Base-by-base conservation (phyloP, 495 filamentous ascomycete species). In the Hypoxylon fuscum region DNA sequence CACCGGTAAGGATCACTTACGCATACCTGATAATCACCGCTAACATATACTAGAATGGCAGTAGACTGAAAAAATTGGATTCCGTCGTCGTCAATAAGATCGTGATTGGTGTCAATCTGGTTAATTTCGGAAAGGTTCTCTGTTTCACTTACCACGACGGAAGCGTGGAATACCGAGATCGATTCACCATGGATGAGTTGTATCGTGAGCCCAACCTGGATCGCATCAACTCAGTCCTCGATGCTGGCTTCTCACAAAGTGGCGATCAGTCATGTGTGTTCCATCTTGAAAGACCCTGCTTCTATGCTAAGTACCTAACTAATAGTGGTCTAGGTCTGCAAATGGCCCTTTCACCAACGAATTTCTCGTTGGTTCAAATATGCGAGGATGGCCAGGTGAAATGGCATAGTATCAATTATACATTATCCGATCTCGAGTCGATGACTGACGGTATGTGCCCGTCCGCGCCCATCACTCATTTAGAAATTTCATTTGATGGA, bases 71-170 rank as follows among this genome's bases (percentile, higher is more conserved):
- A 37, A 83, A 87, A 67, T 73, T 90, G 9, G 85, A 88, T 1
- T 83, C 90, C 22, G 81, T 90, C 6, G 68, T 83, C 2, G 75
- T 87, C 14, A 82, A 88, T 42, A 90, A 88, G 58, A 76, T 89
- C 45, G 72, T 93, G n/a, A 69, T 94, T n/a, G 83, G 82, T 0
- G 76, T 92, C 11, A 82, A 87, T 34, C 73, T 84, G 6, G 75
- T 89, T 11, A 87, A 90, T 67, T 83, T 87, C 38, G 86, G 87
- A 34, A 90, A 83, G 46, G 78, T 88, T 7, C 59, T 96, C 2
- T 88, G 86, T 40, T 75, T 96, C 48, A 81, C 80, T 9, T 88
- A 88, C 48, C 88, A 88, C 62, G 92, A 95, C 64, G 90, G 91
- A 12, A 88, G 87, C 0, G 78, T 93, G 22, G 83, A 92, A 46